Base-by-base conservation (phyloP, 129 eudicot species). In the Flaveria brownii region DNA sequence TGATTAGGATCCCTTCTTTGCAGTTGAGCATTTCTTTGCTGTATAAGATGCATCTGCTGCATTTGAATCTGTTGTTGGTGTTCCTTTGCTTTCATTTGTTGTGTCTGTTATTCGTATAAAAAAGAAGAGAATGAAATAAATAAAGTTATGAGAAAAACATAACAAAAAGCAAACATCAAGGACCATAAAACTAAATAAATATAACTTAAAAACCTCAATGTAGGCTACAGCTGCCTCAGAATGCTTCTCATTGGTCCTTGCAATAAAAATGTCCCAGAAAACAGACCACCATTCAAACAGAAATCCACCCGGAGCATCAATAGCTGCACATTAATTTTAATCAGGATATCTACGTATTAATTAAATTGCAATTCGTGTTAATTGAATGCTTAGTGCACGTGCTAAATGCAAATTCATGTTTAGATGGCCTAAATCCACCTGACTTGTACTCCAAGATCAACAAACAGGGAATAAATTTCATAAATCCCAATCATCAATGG, bases 241-340 rank as follows among this genome's bases (percentile, higher is more conserved):
- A 86, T 94, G 98, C 75, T 94, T 94, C 85, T 94, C 97, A 51
- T 91, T 94, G 77, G 98, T 93, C 87, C 98, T 81, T 52, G 98
- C 98, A 46, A 93, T 93, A 75, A 93, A 93, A 33, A 93, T 90
- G 85, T 93, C 98, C 98, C 98, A 93, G 47, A 93, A 93, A 80
- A 93, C 98, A 52, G 98, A 93, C 98, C 98, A 93, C 98, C 98
- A 93, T 76, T 93, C 98, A 75, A 93, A 93, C 55, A 93, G 96
- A 86, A 94, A 94, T 66, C 98, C 98, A 43, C 98, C 98, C 2
- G 98, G 98, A 16, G 98, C 98, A 89, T 94, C 98, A 76, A 94
- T 94, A 69, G 98, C 98, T 94, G 86, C 77, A 84, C 78, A 52
- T 47, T 50, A 25, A 54, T 50, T 9, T 13, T 10, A 79, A 25